Evolutionary conservation across 345 rosid genomes (phyloP).

Genomic region (Orychophragmus violaceus): DNA sequence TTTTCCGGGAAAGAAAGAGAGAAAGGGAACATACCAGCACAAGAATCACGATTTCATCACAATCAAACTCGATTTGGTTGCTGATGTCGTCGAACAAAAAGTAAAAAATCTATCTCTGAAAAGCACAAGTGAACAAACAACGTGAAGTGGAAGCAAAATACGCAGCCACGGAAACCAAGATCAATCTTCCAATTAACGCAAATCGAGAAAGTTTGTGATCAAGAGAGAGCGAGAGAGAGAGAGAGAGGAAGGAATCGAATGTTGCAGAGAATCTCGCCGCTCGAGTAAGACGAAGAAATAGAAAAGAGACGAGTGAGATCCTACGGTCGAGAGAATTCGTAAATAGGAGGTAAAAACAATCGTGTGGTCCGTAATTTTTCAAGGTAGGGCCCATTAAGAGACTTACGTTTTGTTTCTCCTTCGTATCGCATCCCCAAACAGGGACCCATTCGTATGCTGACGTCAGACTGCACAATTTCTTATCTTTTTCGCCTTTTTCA

Average conservation of each 20-base stretch:
- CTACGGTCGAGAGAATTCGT: conserved; percentile 6
- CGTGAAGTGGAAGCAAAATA: conserved; percentile 56
- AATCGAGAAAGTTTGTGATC: conserved; percentile 12
- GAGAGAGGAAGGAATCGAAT: conserved; percentile 17
- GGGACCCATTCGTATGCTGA: conserved; percentile 24
- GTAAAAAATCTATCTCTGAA: neutral
- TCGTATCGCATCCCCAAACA: conserved; percentile 12
- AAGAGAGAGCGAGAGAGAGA: neutral
- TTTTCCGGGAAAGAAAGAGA: conserved; percentile 3
- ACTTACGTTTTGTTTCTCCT: conserved; percentile 22
- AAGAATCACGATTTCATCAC: conserved; percentile 10
- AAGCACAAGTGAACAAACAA: neutral
- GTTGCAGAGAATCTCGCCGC: conserved; percentile 27
- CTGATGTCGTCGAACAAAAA: neutral
- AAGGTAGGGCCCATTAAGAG: conserved; percentile 19
- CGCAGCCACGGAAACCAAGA: neutral
- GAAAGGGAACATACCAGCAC: conserved; percentile 25
- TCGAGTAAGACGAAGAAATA: conserved; percentile 3
- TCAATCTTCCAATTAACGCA: conserved; percentile 3
- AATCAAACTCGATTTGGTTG: conserved; percentile 32
- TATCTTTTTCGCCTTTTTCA: neutral
- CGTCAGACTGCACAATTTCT: conserved; percentile 13
- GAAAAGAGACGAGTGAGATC: conserved; percentile 1
- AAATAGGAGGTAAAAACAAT: neutral
- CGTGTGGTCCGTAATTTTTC: neutral